These are phyloP conservation scores for Psilocybe cubensis DNA, from an alignment of 768 basidiomycete species.

Conservation along the genomic window DNA sequence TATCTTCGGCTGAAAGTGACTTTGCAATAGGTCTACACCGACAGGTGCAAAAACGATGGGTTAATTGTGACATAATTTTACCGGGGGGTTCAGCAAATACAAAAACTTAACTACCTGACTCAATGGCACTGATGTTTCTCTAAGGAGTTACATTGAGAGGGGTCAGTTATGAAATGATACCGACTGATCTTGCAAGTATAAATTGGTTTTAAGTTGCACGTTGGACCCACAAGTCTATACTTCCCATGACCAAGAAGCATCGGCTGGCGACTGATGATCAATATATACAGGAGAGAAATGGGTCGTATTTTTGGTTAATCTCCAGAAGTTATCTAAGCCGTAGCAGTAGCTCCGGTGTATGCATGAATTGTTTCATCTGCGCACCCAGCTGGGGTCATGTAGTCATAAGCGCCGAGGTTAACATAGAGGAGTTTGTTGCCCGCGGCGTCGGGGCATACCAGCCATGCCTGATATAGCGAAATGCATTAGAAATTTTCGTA, in stretches of 20 bases:
- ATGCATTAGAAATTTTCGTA: background rate
- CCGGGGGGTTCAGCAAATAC: background rate
- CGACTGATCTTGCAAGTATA: no score
- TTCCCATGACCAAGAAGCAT: no score
- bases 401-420: conserved; percentile 59
- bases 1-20: background rate
- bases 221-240: background rate
- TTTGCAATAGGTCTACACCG: no score
- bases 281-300: background rate
- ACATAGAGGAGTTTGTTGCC: conserved; percentile 50
- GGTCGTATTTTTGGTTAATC: background rate
- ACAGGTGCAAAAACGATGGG: background rate
- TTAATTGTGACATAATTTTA: background rate
- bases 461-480: conserved; percentile 46
- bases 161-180: no score
- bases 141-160: no score
- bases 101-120: no score
- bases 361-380: conserved; percentile 63
- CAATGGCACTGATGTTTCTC: no score
- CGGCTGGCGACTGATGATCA: no score
- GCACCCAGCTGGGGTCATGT: conserved; percentile 61
- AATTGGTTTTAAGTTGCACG: no score
- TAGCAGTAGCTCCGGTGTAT: conserved; percentile 54
- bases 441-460: conserved; percentile 53
- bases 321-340: conserved; percentile 8